A percentile compares a stretch with the other conserved stretches of the same genome.
Conservation (phyloP, 257 asterid genomes). For the Anisodus acutangulus region DNA sequence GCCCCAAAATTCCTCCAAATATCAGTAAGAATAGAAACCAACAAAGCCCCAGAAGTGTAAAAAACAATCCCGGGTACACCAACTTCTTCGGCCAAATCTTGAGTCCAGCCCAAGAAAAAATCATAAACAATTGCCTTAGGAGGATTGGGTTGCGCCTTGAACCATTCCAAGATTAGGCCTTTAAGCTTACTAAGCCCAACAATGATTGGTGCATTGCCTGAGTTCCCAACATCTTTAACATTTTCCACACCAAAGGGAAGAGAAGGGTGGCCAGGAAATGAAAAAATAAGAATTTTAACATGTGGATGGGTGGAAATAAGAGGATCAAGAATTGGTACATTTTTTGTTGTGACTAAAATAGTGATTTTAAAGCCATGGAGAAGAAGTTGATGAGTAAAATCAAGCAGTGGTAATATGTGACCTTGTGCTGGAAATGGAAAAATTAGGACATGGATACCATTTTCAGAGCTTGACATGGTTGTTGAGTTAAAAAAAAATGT, state of each 20-base stretch:
- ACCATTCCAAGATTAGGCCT: slow-evolving; percentile 60
- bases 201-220: slow-evolving; percentile 55
- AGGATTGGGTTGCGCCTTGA: slow-evolving; percentile 50
- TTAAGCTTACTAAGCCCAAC: slow-evolving; percentile 53
- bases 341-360: slow-evolving; percentile 62
- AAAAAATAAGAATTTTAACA: slow-evolving; percentile 56
- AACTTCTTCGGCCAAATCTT: slow-evolving; percentile 47
- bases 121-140: slow-evolving; percentile 69
- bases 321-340: slow-evolving; percentile 53
- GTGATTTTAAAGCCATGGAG: slow-evolving; percentile 57
- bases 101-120: slow-evolving; percentile 81
- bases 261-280: slow-evolving; percentile 65
- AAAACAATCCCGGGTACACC: slow-evolving; percentile 60
- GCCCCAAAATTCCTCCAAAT: slow-evolving; percentile 46
- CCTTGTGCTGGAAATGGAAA: slow-evolving; percentile 94
- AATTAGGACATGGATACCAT: slow-evolving; percentile 56
- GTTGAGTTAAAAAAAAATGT: background rate
- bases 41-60: slow-evolving; percentile 47
- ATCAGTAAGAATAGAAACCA: slow-evolving; percentile 26
- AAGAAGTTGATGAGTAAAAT: slow-evolving; percentile 67
- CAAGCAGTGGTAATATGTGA: slow-evolving; percentile 70
- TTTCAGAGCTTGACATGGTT: slow-evolving; percentile 43
- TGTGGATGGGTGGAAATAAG: slow-evolving; percentile 59
- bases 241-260: slow-evolving; percentile 73
- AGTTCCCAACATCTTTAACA: slow-evolving; percentile 65